Evolutionary conservation across 2,329 filamentous ascomycete species (phyloP), one percentile per base, ranked within the genome.

Genomic region (Paracoccidioides brasiliensis): DNA sequence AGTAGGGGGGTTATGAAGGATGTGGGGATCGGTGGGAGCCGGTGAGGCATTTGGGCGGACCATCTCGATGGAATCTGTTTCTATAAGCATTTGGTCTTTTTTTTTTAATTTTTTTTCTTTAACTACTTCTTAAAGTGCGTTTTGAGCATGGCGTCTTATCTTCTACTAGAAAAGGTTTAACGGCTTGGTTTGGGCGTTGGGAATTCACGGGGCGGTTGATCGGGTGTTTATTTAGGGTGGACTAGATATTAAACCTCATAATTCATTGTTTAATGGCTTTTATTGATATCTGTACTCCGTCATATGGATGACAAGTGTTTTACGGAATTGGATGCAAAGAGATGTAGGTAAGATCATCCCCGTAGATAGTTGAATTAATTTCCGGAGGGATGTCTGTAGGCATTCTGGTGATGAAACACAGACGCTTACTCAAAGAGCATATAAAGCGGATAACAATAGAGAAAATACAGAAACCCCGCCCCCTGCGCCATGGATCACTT

Each of bases 401-500:
- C 45, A 40, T 32, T 48, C 57, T 48, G 48, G 55, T 52, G 55
- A 58, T 58, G 57, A 58, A 32, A 56, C 51, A n/a, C 50, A 51
- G 55, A 33, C 28, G 54, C 42, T 28, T 22, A 33, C 52, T 30
- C 12, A 35, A 43, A 43, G 12, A 33, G 37, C 35, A 55, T 30
- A 35, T 41, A 40, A 53, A 52, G 22, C 22, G 35, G 52, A 46
- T 15, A 43, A 49, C 42, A 51, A 15, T 42, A 45, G 32, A 52
- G 43, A 43, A 53, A n/a, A 35, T 32, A 61, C 41, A 46, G 52
- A 32, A 37, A 9, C 30, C 42, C 40, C 38, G 38, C 48, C 46
- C 48, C 7, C 32, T 22, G 42, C 57, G 58, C 58, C 56, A 60
- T 61, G 60, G 58, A 61, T 60, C 57, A 48, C 52, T 60, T 61